Evolutionary conservation across 1,139 yeast species (phyloP).

Genomic region (Pneumocystis jirovecii): DNA sequence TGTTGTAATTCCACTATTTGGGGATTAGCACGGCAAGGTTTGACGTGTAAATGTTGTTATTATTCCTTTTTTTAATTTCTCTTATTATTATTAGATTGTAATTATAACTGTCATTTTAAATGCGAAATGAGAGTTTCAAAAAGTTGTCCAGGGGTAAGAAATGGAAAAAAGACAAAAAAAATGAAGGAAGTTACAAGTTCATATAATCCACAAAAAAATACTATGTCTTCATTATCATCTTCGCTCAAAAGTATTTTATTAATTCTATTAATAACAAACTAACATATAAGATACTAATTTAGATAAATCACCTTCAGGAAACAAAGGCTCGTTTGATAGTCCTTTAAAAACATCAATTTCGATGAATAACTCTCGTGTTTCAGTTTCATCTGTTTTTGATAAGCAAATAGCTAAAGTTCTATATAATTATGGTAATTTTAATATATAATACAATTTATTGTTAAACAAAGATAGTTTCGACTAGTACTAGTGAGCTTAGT

Average conservation of each 20-base stretch:
- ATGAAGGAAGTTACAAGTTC: conserved; percentile 11
- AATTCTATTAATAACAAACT: not conserved
- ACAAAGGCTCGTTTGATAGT: not conserved
- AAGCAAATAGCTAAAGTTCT: conserved; percentile 2
- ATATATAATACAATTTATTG: not conserved
- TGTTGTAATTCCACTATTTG: conserved; percentile 17
- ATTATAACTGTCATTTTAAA: conserved; percentile 18
- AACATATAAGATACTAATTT: not conserved
- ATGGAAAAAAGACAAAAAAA: conserved; percentile 4
- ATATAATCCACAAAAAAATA: not conserved
- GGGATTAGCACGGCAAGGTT: conserved; percentile 19
- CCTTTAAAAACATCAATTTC: not conserved
- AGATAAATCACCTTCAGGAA: not conserved
- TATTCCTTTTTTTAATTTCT: not conserved
- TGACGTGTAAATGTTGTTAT: conserved; percentile 13
- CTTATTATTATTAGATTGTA: conserved; percentile 12
- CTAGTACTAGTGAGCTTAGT: conserved; percentile 61
- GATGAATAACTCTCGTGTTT: not conserved
- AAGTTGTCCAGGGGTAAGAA: conserved; percentile 14
- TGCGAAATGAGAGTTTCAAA: conserved; percentile 19
- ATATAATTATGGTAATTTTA: not conserved
- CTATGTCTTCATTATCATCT: not conserved
- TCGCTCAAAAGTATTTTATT: not conserved
- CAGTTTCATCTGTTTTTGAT: conserved; percentile 6
- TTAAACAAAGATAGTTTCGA: conserved; percentile 27